Base-by-base conservation (phyloP, 2,329 filamentous ascomycete species). In the Colletotrichum karsti region DNA sequence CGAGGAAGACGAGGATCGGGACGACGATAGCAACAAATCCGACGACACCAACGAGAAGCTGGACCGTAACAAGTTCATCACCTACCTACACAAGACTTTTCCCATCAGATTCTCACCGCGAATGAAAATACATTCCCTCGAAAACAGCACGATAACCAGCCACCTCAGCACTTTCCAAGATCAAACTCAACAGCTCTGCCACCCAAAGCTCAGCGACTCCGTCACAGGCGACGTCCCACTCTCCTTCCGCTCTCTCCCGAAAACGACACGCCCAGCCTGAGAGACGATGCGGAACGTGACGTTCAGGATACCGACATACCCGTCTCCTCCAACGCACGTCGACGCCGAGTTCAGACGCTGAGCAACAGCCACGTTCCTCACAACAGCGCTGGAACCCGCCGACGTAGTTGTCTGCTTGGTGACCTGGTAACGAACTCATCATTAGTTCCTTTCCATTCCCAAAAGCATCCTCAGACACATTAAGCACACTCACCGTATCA, bases 291-390 rank as follows among this genome's bases (percentile, higher is more conserved):
- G 65, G 51, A 71, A 67, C 24, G 58, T 63, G 9, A 71, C 56
- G 26, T 71, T 72, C 7, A 72, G 60, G 24, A 72, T 69, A n/a
- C 70, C 70, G 6, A 71, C 69, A 28, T 63, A 41, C 2, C 66
- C 69, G 30, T 64, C 59, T 44, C 24, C 20, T 5, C 46, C 59
- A 42, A 60, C 58, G 48, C 70, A 72, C 30, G 54, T 30, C 22
- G 70, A 72, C 10, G 41, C 55, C 28, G 58, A 22, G n/a, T 48
- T 56, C 22, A 71, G 41, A 6, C 60, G 51, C 41, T 70, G 53
- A 24, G 54, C 30, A 12, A 72, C 50, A 10, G 63, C 62, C 8
- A 72, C 67, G 20, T 67, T 64, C n/a, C 58, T 51, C 5, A 42
- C 37, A 10, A 63, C 37, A 5, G 53, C 22, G 10, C 51, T 30